Conservation (phyloP, 352 stramenopile genomes). For the Globisporangium mamillatum region DNA sequence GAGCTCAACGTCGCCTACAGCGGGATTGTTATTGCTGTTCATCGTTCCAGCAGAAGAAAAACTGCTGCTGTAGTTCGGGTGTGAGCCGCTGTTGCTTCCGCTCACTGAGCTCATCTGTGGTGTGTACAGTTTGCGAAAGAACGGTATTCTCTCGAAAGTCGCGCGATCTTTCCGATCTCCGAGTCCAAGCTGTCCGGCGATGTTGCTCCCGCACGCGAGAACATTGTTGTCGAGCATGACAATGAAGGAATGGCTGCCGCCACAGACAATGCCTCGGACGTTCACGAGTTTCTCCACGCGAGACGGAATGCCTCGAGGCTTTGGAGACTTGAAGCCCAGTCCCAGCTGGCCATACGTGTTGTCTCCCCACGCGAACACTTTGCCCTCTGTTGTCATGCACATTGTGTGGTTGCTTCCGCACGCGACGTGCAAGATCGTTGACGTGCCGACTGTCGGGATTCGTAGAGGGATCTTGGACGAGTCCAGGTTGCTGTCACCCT, state of each 20-base stretch:
- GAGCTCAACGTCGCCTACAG: slow-evolving; percentile 33
- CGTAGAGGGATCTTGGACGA: slow-evolving; percentile 53
- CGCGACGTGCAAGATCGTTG: slow-evolving; percentile 43
- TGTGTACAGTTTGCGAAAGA: slow-evolving; percentile 40
- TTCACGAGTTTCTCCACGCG: slow-evolving; percentile 54
- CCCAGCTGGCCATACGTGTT: slow-evolving; percentile 62
- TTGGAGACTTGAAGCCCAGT: slow-evolving; percentile 29
- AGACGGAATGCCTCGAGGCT: slow-evolving; percentile 31
- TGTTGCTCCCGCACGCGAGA: slow-evolving; percentile 56
- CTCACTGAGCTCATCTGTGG: background rate
- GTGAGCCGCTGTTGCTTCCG: background rate
- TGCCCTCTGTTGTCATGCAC: slow-evolving; percentile 51
- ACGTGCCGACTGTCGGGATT: slow-evolving; percentile 37
- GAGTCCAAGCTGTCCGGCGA: slow-evolving; percentile 59
- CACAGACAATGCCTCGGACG: slow-evolving; percentile 42
- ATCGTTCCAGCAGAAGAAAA: background rate
- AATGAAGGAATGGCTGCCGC: slow-evolving; percentile 61
- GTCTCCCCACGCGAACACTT: slow-evolving; percentile 65
- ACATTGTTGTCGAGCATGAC: slow-evolving; percentile 50
- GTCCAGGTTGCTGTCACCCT: slow-evolving; percentile 53
- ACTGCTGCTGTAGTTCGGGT: background rate
- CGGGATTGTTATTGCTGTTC: background rate
- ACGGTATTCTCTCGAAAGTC: slow-evolving; percentile 46
- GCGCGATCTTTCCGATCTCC: slow-evolving; percentile 42
- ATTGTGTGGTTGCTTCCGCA: slow-evolving; percentile 66